Evolutionary conservation across 805 yeast species (phyloP).

Genomic region (Ogataea corticis): DNA sequence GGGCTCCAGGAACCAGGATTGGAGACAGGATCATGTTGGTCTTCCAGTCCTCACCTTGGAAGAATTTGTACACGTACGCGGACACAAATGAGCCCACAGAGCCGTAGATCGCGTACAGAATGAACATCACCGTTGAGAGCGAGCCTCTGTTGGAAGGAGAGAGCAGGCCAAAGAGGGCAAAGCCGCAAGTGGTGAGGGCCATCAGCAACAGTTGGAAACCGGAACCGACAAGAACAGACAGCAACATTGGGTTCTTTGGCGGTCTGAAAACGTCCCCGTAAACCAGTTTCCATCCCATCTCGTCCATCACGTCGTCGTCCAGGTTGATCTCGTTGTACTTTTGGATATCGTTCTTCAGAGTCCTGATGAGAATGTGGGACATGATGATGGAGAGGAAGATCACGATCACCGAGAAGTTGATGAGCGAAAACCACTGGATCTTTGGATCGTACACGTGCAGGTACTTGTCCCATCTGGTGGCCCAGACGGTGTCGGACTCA

Average conservation of each 20-base stretch:
- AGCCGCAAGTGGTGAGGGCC: slow-evolving; percentile 67
- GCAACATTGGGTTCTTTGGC: slow-evolving; percentile 66
- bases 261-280: slow-evolving; percentile 94
- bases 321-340: slow-evolving; percentile 87
- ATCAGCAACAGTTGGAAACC: slow-evolving; percentile 84
- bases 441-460: slow-evolving; percentile 88
- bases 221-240: slow-evolving; percentile 83
- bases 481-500: slow-evolving; percentile 81
- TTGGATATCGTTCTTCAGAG: slow-evolving; percentile 81
- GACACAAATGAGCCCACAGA: slow-evolving; percentile 86
- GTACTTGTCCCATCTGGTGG: slow-evolving; percentile 98
- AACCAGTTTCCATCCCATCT: slow-evolving; percentile 94
- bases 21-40: slow-evolving; percentile 83
- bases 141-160: slow-evolving; percentile 97
- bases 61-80: slow-evolving; percentile 79
- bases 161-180: slow-evolving; percentile 85
- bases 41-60: slow-evolving; percentile 93
- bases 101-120: slow-evolving; percentile 79
- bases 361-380: slow-evolving; percentile 73
- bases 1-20: slow-evolving; percentile 74
- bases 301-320: slow-evolving; percentile 85
- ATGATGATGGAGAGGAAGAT: slow-evolving; percentile 73
- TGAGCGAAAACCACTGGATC: slow-evolving; percentile 93
- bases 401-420: slow-evolving; percentile 83
- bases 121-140: slow-evolving; percentile 83